These are phyloP conservation scores for Amylocarpus encephaloides DNA, from an alignment of 2,329 filamentous ascomycete genomes.

Conservation along the genomic window DNA sequence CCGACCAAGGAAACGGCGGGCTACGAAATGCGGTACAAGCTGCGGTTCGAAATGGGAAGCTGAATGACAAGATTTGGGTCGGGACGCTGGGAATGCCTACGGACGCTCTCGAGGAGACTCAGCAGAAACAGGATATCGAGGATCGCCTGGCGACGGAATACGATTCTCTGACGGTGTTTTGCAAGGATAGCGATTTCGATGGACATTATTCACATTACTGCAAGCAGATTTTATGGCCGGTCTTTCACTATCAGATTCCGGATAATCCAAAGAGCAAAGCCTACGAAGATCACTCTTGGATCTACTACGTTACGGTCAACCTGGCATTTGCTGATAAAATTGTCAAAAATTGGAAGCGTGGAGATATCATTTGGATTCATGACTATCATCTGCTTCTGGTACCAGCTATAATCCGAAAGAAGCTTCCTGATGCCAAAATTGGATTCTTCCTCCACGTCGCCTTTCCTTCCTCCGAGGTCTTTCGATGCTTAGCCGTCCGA, in stretches of 20 bases:
- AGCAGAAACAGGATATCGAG: conserved; percentile 76
- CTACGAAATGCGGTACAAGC: conserved; percentile 83
- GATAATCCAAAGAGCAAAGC: conserved; percentile 98
- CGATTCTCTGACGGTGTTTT: conserved; percentile 77
- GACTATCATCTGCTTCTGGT: conserved; percentile 92
- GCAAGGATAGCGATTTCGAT: conserved; percentile 86
- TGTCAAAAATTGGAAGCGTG: conserved; percentile 84
- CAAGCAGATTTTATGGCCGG: conserved; percentile 96
- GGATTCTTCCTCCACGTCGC: conserved; percentile 94
- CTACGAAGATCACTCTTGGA: conserved; percentile 94
- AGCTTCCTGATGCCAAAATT: conserved; percentile 87
- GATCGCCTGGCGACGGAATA: conserved; percentile 75
- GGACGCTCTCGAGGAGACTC: conserved; percentile 68
- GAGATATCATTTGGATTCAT: conserved; percentile 90
- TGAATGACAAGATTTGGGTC: conserved; percentile 79
- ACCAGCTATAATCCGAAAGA: conserved; percentile 81
- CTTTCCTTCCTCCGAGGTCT: conserved; percentile 94
- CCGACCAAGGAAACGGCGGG: conserved; percentile 88
- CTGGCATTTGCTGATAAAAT: conserved; percentile 90
- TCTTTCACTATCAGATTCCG: conserved; percentile 96
- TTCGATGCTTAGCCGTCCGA: conserved; percentile 81
- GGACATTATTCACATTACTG: conserved; percentile 94
- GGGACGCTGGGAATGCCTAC: conserved; percentile 93
- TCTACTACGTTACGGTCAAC: conserved; percentile 88
- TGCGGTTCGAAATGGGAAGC: conserved; percentile 60